Evolutionary conservation across 768 basidiomycete species (phyloP), one percentile per base, ranked within the genome.

Genomic region (Boletus sp.): DNA sequence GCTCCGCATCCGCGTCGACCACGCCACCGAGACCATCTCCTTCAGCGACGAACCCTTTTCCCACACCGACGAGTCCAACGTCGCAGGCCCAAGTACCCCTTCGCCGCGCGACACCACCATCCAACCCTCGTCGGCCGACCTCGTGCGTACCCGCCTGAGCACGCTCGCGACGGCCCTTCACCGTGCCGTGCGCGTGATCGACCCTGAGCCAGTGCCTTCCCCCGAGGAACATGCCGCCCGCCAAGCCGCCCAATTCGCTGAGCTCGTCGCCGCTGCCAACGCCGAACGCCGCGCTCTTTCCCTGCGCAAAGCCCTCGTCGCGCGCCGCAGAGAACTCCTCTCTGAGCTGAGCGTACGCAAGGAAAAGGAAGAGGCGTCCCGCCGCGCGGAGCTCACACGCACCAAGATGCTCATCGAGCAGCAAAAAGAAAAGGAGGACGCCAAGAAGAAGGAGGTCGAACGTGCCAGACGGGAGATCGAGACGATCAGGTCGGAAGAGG

Each of bases 341-440:
- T 86, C 86, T 52, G 94, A 98, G 76, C 80, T 96, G 51, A 82
- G 83, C 36, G 86, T 87, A 44, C 82, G 92, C 58, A 89, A 92
- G 71, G 92, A 93, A 76, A 92, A 91, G 70, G 94, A 94, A 69
- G 92, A 94, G 64, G 85, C 87, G 0, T 86, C 85, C 46, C 78
- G 87, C 37, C 82, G 88, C 30, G 91, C 91, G 0, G 93, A 94
- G 72, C 66, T 80, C 33, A 77, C 70, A 1, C 74, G 86, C 37
- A 76, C 80, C 61, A 87, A 85, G 74, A 85, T 86, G 70, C 86
- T 90, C 66, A 85, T 90, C 67, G 85, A 89, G 63, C 77, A 73
- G 47, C 81, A 77, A 62, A 75, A 82, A 32, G 77, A 78, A 39
- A 80, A 83, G 58, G 89, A 90, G 68, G 89, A 92, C 41, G 73